These are phyloP conservation scores for Phytophthora ohioensis DNA, from an alignment of 352 stramenopile genomes.

Conservation along the genomic window DNA sequence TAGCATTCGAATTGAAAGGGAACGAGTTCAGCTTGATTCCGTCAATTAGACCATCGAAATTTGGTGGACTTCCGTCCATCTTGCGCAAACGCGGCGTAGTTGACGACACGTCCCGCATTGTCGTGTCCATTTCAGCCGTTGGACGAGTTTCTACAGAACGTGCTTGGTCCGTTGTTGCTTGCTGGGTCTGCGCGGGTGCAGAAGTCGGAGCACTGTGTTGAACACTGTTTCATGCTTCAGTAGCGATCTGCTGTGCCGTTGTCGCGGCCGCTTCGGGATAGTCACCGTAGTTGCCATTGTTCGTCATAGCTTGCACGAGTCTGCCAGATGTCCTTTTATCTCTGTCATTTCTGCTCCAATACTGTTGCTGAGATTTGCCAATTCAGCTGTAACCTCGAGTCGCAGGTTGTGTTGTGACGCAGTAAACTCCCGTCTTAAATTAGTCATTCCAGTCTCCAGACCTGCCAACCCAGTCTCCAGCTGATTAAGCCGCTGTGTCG, in stretches of 20 bases:
- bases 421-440: not conserved
- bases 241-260: not conserved
- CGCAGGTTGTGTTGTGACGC: not conserved
- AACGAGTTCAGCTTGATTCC: constrained; percentile 5
- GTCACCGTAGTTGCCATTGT: too few species aligned
- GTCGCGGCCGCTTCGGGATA: too few species aligned
- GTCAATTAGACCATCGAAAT: constrained; percentile 7
- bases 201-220: not conserved
- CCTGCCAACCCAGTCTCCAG: too few species aligned
- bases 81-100: constrained; percentile 6
- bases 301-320: not conserved
- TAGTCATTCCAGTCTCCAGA: not conserved
- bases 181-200: too few species aligned
- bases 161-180: not conserved
- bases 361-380: constrained; percentile 2
- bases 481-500: too few species aligned
- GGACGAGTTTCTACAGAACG: not conserved
- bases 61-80: constrained; percentile 8
- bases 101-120: not conserved
- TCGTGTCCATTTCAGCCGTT: not conserved
- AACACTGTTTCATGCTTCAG: not conserved
- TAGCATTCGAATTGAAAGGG: not conserved
- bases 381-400: constrained; percentile 7
- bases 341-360: constrained; percentile 4
- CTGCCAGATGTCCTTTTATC: constrained; percentile 1